Evolutionary conservation across 2,329 filamentous ascomycete genomes (phyloP).

Genomic region (Phaeophleospora eucalypticola): DNA sequence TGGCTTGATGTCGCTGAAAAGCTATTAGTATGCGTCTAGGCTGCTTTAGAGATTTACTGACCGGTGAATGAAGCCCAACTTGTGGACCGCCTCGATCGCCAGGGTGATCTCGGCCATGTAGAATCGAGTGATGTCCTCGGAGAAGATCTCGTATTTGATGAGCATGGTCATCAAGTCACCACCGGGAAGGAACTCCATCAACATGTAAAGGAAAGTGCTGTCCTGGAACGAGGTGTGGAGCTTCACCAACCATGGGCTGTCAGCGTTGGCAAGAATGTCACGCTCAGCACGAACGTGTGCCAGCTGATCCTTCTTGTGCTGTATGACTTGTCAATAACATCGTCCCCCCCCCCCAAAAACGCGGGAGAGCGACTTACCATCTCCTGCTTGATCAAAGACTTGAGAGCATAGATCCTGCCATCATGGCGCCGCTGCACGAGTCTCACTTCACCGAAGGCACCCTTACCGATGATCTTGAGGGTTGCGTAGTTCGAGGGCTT

Average conservation of each 20-base stretch:
- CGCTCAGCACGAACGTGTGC: slow-evolving; percentile 96
- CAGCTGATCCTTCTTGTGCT: slow-evolving; percentile 96
- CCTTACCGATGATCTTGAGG: slow-evolving; percentile 97
- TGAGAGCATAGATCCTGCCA: slow-evolving; percentile 96
- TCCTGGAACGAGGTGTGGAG: slow-evolving; percentile 98
- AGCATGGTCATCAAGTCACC: slow-evolving; percentile 99
- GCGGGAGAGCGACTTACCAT: slow-evolving; percentile 56
- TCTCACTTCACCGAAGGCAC: slow-evolving; percentile 97
- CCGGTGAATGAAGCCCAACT: slow-evolving; percentile 97
- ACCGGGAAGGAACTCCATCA: slow-evolving; percentile 98
- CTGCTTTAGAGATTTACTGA: slow-evolving; percentile 38
- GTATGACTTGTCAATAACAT: slow-evolving; percentile 15
- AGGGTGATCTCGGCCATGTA: slow-evolving; percentile 98
- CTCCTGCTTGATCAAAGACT: slow-evolving; percentile 96
- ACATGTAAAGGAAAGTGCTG: slow-evolving; percentile 91
- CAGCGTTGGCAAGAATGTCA: slow-evolving; percentile 97
- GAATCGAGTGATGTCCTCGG: slow-evolving; percentile 95
- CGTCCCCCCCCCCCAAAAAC: background rate
- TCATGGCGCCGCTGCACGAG: slow-evolving; percentile 94
- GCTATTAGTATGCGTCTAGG: slow-evolving; percentile 4
- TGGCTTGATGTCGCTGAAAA: slow-evolving; percentile 86
- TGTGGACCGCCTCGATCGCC: slow-evolving; percentile 98
- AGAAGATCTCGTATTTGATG: slow-evolving; percentile 99
- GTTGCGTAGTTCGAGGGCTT: slow-evolving; percentile 92
- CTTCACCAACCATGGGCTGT: slow-evolving; percentile 99